A percentile compares a stretch with the other conserved stretches of the same genome.
These are phyloP conservation scores for Acanthamoeba sp. DNA, from an alignment of 208 protist genomes.

Conservation along the genomic window DNA sequence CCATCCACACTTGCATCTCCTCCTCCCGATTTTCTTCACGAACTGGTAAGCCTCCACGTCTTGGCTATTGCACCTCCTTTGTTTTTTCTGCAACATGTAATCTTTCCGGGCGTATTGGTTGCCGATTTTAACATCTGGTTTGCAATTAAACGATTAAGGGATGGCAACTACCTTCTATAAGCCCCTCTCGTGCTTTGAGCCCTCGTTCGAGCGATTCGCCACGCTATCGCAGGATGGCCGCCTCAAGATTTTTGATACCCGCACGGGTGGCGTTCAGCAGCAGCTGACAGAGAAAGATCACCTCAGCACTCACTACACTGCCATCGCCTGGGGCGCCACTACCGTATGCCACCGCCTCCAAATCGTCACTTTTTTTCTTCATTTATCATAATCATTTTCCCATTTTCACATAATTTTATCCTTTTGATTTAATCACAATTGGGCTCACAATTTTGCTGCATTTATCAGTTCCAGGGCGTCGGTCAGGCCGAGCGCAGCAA, in stretches of 20 bases:
- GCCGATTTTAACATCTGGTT: neutral
- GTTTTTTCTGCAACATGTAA: neutral
- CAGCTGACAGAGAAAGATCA: constrained; percentile 14
- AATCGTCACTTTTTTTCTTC: neutral
- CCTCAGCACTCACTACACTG: constrained; percentile 34
- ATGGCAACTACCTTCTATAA: constrained; percentile 26
- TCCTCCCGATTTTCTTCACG: neutral
- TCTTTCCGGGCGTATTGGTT: no score
- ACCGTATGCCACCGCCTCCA: neutral
- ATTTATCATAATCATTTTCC: neutral
- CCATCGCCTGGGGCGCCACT: constrained; percentile 37
- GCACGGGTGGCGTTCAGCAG: neutral
- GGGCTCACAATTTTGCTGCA: neutral
- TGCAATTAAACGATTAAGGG: neutral
- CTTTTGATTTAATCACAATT: neutral
- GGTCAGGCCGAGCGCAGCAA: constrained; percentile 8
- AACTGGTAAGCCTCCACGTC: neutral
- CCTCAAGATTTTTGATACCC: constrained; percentile 49
- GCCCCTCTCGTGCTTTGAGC: constrained; percentile 43
- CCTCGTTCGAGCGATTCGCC: constrained; percentile 62
- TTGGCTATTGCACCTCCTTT: no score
- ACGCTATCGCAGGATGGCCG: neutral
- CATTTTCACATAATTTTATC: neutral
- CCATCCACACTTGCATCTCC: neutral
- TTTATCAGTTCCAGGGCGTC: neutral